These are phyloP conservation scores for Chalciporus sphaerocephalus DNA, from an alignment of 768 basidiomycete genomes.

Conservation along the genomic window DNA sequence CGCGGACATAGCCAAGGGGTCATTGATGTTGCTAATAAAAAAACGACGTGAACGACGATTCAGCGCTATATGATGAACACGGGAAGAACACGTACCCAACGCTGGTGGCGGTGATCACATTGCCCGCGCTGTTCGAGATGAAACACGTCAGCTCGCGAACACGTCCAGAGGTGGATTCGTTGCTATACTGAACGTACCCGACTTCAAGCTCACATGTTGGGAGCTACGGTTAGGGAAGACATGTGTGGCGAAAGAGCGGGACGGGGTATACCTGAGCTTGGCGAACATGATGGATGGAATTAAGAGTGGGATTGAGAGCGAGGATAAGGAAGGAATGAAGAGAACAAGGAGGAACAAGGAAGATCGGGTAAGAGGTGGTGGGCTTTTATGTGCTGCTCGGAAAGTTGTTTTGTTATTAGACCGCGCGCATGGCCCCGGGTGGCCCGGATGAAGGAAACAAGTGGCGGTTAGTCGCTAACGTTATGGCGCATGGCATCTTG, in stretches of 20 bases:
- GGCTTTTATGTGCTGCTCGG: no score
- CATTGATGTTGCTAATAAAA: background rate
- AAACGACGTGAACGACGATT: background rate
- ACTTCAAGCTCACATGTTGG: background rate
- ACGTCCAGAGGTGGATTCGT: no score
- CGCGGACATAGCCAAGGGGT: background rate
- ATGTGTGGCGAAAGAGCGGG: background rate
- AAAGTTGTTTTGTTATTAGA: no score
- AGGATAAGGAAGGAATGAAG: no score
- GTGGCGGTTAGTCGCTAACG: no score
- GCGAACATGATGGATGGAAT: background rate
- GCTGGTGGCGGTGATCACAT: background rate
- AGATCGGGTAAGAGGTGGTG: no score
- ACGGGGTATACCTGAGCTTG: background rate
- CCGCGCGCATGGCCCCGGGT: no score
- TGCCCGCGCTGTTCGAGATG: background rate
- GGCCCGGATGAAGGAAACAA: no score
- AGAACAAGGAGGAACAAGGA: no score
- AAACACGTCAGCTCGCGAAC: background rate
- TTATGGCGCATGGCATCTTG: no score
- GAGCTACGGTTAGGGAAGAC: background rate
- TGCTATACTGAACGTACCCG: no score
- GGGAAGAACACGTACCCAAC: background rate
- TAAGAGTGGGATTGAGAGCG: background rate
- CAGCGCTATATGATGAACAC: background rate